Evolutionary conservation across 139 green algal genomes (phyloP).

Genomic region (Eudorina sp.): DNA sequence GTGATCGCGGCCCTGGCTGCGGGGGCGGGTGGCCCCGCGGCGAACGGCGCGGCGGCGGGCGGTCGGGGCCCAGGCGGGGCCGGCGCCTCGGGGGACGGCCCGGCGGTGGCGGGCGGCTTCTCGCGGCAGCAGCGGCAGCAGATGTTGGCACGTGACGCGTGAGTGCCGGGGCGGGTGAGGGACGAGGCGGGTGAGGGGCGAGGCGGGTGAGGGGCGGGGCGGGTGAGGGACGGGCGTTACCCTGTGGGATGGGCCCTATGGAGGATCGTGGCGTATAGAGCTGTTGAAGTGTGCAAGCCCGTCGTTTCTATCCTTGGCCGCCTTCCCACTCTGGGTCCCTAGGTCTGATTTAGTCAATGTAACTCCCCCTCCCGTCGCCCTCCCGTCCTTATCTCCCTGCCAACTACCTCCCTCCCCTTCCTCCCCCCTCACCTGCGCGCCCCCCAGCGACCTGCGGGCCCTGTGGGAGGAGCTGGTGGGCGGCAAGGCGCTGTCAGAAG

Average conservation of each 20-base stretch:
- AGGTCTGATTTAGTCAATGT: no score
- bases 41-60: slow-evolving; percentile 13
- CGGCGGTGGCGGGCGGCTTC: slow-evolving; percentile 28
- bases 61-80: neutral
- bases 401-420: no score
- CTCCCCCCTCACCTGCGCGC: neutral
- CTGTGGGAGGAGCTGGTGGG: slow-evolving; percentile 36
- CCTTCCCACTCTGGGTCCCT: no score
- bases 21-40: neutral
- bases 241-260: no score
- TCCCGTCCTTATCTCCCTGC: no score
- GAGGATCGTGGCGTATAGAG: no score
- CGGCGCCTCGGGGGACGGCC: neutral
- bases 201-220: no score
- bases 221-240: no score
- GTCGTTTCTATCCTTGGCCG: no score
- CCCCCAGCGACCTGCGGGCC: neutral
- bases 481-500: neutral
- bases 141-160: slow-evolving; percentile 15
- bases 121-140: slow-evolving; percentile 16
- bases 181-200: no score
- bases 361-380: neutral
- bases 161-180: neutral
- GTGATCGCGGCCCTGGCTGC: neutral
- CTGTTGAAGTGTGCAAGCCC: no score